These are phyloP conservation scores for Bothriochloa decipiens DNA, from an alignment of 176 grass and related monocot genomes.

Conservation along the genomic window DNA sequence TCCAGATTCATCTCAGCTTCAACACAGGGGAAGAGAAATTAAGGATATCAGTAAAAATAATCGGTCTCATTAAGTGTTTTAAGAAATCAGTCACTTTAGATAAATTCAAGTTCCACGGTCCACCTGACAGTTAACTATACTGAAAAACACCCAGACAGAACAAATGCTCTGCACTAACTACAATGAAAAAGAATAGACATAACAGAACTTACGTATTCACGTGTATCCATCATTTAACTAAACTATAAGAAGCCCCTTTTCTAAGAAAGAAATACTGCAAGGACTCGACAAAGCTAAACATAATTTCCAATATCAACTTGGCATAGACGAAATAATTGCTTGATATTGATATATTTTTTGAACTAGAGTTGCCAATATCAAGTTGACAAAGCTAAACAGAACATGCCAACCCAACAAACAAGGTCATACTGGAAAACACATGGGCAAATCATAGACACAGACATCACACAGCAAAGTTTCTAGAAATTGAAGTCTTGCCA, in stretches of 20 bases:
- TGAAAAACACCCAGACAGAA: not conserved
- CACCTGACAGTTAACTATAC: not conserved
- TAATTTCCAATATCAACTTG: not conserved
- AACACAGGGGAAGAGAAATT: not conserved
- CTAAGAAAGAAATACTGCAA: not conserved
- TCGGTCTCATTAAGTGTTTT: not conserved
- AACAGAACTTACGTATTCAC: not conserved
- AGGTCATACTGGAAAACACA: not conserved
- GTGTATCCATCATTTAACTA: slow-evolving; percentile 2
- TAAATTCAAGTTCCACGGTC: not conserved
- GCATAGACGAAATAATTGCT: not conserved
- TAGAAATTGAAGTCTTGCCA: slow-evolving; percentile 26
- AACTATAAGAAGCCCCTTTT: not conserved
- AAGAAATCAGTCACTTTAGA: not conserved
- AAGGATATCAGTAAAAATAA: not conserved
- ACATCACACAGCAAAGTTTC: not conserved
- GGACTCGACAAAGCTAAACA: not conserved
- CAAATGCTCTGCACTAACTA: not conserved
- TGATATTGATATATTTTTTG: not conserved
- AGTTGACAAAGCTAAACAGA: not conserved
- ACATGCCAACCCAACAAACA: not conserved
- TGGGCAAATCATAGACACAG: not conserved
- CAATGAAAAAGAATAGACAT: not conserved
- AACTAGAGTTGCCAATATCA: not conserved
- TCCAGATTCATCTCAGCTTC: slow-evolving; percentile 47